Evolutionary conservation across 164 flowering plant species (phyloP).

Genomic region (Paratinospora sagittata): DNA sequence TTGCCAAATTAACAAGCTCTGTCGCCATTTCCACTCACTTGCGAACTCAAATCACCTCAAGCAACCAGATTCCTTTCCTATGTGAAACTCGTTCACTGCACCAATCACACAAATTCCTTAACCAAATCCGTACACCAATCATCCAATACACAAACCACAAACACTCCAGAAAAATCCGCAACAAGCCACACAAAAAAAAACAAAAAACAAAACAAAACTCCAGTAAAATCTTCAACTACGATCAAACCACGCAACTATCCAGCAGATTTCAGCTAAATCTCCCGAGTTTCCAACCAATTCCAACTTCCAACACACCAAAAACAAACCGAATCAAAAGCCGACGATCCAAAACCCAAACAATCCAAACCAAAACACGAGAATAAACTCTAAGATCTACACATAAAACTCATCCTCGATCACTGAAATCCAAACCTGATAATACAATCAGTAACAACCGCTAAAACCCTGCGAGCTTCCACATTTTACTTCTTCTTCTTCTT

Average conservation of each 20-base stretch:
- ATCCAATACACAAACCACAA: neutral
- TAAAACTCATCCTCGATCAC: no score
- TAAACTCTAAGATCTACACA: neutral
- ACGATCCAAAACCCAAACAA: neutral
- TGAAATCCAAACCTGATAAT: neutral
- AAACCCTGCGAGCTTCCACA: neutral
- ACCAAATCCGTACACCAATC: neutral
- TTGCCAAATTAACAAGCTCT: constrained; percentile 82
- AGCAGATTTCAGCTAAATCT: neutral
- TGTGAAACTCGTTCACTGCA: neutral
- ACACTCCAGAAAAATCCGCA: neutral
- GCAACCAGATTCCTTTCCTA: neutral
- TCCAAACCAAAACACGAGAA: neutral
- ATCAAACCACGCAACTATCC: neutral
- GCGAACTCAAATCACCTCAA: constrained; percentile 11
- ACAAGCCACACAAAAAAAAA: no score
- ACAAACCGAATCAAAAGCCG: neutral
- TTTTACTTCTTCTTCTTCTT: neutral
- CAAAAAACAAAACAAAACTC: no score
- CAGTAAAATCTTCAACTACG: neutral
- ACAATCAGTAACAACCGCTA: neutral
- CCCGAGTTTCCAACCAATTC: neutral
- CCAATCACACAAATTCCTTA: neutral
- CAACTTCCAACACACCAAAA: neutral
- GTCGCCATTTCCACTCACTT: constrained; percentile 46